phyloP scores from a whole-genome alignment of 2,329 filamentous ascomycete species.

The Cladophialophora psammophila region DNA sequence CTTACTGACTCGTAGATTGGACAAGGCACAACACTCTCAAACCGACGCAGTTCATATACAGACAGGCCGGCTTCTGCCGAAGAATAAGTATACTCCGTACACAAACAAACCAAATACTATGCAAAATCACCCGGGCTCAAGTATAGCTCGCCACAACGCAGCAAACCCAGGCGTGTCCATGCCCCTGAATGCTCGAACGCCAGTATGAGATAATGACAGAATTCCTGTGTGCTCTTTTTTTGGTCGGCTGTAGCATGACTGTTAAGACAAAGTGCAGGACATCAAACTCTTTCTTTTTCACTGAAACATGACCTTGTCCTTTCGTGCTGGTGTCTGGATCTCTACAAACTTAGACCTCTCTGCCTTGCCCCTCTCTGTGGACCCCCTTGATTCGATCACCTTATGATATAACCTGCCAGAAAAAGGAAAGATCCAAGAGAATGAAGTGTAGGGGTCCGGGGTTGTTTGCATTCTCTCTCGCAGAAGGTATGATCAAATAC shows the following conservation, averaged over 20 bases:
- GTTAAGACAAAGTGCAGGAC: background rate
- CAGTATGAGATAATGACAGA: background rate
- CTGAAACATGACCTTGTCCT: constrained; percentile 11
- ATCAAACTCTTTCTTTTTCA: background rate
- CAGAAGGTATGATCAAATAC: background rate
- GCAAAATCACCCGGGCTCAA: background rate
- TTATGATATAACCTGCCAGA: background rate
- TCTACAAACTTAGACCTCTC: background rate
- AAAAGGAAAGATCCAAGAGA: background rate
- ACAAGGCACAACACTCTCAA: too few species aligned
- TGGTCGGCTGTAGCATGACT: background rate
- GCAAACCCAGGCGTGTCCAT: background rate
- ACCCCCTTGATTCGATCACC: background rate
- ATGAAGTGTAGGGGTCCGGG: background rate
- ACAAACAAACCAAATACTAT: background rate
- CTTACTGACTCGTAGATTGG: too few species aligned
- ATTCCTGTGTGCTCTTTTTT: background rate
- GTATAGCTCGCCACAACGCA: background rate
- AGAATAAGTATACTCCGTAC: background rate
- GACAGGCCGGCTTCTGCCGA: background rate
- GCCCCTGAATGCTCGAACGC: background rate
- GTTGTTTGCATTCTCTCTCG: background rate
- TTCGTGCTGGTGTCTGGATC: background rate
- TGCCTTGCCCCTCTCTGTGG: background rate
- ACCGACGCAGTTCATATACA: background rate